A percentile compares a stretch with the other conserved stretches of the same genome.
These are phyloP conservation scores for Colletotrichum coccodes DNA, from an alignment of 2,329 filamentous ascomycete species.

Conservation along the genomic window DNA sequence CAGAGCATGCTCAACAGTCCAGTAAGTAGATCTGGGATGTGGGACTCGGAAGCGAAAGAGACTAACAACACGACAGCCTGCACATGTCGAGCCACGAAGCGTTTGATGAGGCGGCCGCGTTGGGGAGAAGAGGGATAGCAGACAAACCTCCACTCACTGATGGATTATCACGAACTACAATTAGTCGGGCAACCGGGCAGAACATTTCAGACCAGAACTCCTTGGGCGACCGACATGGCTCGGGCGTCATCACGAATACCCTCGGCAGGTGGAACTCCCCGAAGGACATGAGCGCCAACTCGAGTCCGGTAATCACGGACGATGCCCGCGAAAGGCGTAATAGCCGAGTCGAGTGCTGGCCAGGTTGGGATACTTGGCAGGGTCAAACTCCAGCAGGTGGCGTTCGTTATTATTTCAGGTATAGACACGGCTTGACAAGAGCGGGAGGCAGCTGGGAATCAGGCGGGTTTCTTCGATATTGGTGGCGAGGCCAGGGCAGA, in stretches of 20 bases:
- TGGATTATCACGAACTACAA: conserved; percentile 29
- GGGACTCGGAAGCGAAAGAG: background rate
- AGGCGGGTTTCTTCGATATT: conserved; percentile 15
- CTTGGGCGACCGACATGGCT: conserved; percentile 4
- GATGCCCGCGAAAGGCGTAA: conserved; percentile 31
- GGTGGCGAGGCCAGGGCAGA: background rate
- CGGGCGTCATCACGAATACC: conserved; percentile 30
- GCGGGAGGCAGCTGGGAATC: conserved; percentile 17
- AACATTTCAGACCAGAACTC: conserved; percentile 4
- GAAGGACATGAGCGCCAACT: conserved; percentile 28
- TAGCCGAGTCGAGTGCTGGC: conserved; percentile 32
- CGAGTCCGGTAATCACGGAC: conserved; percentile 20
- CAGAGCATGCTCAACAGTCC: conserved; percentile 97
- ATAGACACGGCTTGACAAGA: conserved; percentile 19
- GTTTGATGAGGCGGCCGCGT: conserved; percentile 46
- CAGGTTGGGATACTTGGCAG: conserved; percentile 35
- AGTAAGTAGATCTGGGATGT: conserved; percentile 65
- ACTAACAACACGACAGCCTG: conserved; percentile 53
- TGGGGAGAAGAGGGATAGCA: conserved; percentile 26
- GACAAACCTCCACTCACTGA: conserved; percentile 8
- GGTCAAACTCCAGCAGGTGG: conserved; percentile 29
- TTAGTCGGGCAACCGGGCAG: conserved; percentile 29
- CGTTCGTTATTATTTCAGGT: conserved; percentile 17
- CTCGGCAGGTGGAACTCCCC: conserved; percentile 37
- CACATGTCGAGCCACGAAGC: conserved; percentile 66